Conservation (phyloP, 768 basidiomycete species). For the Suillus alpinus region DNA sequence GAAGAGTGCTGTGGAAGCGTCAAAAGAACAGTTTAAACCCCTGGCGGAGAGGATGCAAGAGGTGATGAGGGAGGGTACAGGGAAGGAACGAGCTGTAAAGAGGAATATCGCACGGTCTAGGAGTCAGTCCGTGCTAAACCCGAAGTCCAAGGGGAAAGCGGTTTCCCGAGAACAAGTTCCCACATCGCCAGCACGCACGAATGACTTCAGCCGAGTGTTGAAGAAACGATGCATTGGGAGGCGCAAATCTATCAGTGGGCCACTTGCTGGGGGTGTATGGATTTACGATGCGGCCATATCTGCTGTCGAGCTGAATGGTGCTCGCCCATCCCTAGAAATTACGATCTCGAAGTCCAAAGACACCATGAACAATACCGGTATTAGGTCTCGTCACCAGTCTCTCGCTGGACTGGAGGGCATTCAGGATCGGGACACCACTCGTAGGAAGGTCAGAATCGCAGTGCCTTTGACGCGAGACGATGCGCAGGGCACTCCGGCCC, state of each 20-base stretch:
- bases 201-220: conserved; percentile 33
- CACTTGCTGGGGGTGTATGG: conserved; percentile 37
- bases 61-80: conserved; percentile 10
- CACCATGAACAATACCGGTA: background rate
- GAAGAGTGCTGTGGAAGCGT: conserved; percentile 49
- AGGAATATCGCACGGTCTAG: conserved; percentile 28
- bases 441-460: conserved; percentile 18
- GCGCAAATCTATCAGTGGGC: conserved; percentile 42
- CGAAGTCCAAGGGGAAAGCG: conserved; percentile 11
- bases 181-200: background rate
- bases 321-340: conserved; percentile 19
- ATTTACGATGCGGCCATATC: conserved; percentile 51
- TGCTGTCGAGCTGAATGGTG: conserved; percentile 32
- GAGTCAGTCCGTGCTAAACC: conserved; percentile 31
- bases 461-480: conserved; percentile 14
- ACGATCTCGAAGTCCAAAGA: conserved; percentile 13
- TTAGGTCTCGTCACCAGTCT: conserved; percentile 25
- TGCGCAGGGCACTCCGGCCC: background rate
- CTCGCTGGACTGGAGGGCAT: conserved; percentile 18
- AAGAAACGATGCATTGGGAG: conserved; percentile 58
- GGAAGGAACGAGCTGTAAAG: conserved; percentile 15
- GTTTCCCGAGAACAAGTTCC: background rate
- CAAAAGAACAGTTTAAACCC: conserved; percentile 55
- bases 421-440: conserved; percentile 6
- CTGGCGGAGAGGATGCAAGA: conserved; percentile 38